phyloP scores from a whole-genome alignment of 2,329 filamentous ascomycete genomes.

The Exophiala sideris region DNA sequence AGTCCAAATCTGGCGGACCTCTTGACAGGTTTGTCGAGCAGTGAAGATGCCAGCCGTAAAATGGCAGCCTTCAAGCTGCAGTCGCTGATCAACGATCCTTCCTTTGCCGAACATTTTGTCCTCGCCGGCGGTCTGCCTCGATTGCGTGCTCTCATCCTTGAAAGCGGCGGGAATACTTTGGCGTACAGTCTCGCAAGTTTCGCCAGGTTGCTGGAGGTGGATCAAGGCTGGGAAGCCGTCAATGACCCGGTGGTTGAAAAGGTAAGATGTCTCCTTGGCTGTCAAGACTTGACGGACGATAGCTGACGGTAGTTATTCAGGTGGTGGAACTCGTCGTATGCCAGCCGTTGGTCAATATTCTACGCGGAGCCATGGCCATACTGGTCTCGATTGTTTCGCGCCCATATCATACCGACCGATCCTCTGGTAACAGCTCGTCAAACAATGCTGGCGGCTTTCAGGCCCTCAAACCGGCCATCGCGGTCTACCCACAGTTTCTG shows the following conservation, averaged over 20 bases:
- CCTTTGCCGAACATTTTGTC: conserved; percentile 96
- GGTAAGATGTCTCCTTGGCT: conserved; percentile 29
- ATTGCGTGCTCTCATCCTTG: conserved; percentile 77
- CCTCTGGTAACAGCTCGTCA: conserved; percentile 57
- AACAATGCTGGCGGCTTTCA: conserved; percentile 66
- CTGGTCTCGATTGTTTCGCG: conserved; percentile 89
- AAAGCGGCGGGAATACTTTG: conserved; percentile 85
- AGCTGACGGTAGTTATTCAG: conserved; percentile 34
- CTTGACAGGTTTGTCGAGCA: conserved; percentile 57
- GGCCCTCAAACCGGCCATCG: conserved; percentile 85
- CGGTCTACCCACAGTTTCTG: conserved; percentile 88
- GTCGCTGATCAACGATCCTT: conserved; percentile 88
- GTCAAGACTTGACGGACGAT: neutral
- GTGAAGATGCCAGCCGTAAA: conserved; percentile 87
- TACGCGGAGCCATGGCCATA: conserved; percentile 94
- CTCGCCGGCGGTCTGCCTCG: conserved; percentile 79
- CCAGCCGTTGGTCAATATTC: conserved; percentile 94
- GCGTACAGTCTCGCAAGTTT: conserved; percentile 92
- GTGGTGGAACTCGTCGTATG: conserved; percentile 91
- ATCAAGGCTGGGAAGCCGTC: conserved; percentile 87
- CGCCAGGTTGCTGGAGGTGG: conserved; percentile 82
- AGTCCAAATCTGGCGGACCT: conserved; percentile 52
- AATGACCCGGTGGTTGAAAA: conserved; percentile 55
- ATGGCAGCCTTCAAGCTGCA: conserved; percentile 99
- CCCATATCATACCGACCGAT: conserved; percentile 59